Evolutionary conservation across 768 basidiomycete species (phyloP).

Genomic region (Hericium coralloides): DNA sequence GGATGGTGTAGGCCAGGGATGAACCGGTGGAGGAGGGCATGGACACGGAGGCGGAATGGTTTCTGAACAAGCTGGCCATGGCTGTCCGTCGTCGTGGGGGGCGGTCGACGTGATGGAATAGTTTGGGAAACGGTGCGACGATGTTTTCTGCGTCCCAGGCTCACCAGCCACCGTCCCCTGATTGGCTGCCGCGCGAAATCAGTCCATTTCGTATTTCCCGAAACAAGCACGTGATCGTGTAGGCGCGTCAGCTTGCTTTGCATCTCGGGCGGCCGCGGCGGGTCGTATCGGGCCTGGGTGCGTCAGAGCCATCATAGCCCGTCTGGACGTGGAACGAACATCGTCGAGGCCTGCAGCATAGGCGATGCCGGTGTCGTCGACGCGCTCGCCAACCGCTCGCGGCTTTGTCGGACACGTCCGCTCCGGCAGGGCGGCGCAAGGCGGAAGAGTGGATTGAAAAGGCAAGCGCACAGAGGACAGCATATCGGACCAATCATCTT

Average conservation of each 20-base stretch:
- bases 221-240: not conserved
- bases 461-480: not conserved
- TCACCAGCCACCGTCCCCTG: not conserved
- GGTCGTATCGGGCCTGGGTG: not conserved
- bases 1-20: slow-evolving; percentile 26
- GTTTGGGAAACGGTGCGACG: not conserved
- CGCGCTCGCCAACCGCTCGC: no score
- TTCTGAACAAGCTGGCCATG: slow-evolving; percentile 27
- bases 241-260: not conserved
- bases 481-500: not conserved
- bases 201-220: slow-evolving; percentile 1
- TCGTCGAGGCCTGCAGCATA: no score
- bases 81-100: not conserved
- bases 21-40: slow-evolving; percentile 35
- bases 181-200: slow-evolving; percentile 10
- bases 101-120: not conserved
- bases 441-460: not conserved
- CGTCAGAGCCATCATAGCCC: no score
- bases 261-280: not conserved
- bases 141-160: not conserved
- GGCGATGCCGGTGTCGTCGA: no score
- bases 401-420: not conserved
- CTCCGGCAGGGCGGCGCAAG: not conserved
- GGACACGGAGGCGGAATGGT: slow-evolving; percentile 25
- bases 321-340: no score